These are phyloP conservation scores for Lanmaoa pseudosensibilis DNA, from an alignment of 768 basidiomycete genomes.

Conservation along the genomic window DNA sequence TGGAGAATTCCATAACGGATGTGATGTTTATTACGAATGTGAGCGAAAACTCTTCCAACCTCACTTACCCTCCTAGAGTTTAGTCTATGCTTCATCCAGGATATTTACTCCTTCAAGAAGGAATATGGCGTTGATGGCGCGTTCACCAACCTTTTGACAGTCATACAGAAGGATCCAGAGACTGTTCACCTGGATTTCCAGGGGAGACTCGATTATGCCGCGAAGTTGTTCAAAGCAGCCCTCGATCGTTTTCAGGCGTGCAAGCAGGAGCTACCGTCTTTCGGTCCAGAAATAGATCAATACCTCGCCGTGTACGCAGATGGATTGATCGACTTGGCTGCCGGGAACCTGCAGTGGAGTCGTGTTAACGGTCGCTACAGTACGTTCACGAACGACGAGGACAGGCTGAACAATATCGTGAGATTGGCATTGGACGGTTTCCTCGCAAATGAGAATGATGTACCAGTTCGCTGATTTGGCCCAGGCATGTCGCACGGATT, in stretches of 20 bases:
- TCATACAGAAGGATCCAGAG: conserved; percentile 7
- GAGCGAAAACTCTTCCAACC: background rate
- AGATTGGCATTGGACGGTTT: background rate
- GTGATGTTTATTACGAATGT: conserved; percentile 11
- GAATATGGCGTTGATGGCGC: conserved; percentile 9
- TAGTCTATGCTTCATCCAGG: background rate
- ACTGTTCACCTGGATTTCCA: conserved; percentile 15
- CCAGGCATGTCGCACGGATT: background rate
- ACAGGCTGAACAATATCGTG: conserved; percentile 6
- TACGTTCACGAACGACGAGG: conserved; percentile 7
- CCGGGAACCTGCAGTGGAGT: conserved; percentile 14
- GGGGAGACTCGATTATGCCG: conserved; percentile 6
- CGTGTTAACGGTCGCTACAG: conserved; percentile 6
- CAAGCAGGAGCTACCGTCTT: conserved; percentile 4
- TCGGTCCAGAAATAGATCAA: conserved; percentile 3
- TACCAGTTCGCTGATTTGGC: background rate
- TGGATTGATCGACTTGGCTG: conserved; percentile 7
- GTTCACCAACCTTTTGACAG: conserved; percentile 10
- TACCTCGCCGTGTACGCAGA: conserved; percentile 5
- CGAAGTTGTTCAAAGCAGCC: conserved; percentile 6
- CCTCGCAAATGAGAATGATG: background rate
- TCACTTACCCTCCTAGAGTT: background rate
- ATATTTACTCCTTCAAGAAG: conserved; percentile 20
- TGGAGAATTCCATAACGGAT: conserved; percentile 12
- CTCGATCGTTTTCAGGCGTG: conserved; percentile 3